phyloP scores from a whole-genome alignment of 768 basidiomycete genomes.

The Suillus brevipes region DNA sequence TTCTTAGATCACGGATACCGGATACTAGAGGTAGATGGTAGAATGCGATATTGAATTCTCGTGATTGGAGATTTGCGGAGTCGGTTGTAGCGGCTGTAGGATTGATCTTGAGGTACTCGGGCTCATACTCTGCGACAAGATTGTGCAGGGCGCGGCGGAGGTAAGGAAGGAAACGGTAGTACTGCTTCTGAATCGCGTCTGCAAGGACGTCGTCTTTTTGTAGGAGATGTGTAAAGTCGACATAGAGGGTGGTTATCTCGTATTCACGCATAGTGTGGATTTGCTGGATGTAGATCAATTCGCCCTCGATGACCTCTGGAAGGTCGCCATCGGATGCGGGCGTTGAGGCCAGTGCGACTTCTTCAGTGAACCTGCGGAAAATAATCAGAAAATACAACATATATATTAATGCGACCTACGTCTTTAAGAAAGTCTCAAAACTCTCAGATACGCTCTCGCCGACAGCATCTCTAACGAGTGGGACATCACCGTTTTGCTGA shows the following conservation, averaged over 20 bases:
- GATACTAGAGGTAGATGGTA: constrained; percentile 92
- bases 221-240: constrained; percentile 91
- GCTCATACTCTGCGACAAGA: constrained; percentile 85
- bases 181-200: constrained; percentile 89
- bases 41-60: constrained; percentile 95
- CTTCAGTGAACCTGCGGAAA: constrained; percentile 73
- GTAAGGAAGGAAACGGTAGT: constrained; percentile 96
- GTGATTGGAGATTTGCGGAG: constrained; percentile 83
- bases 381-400: not conserved
- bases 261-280: constrained; percentile 95
- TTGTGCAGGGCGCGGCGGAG: constrained; percentile 88
- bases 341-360: constrained; percentile 74
- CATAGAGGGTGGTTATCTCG: constrained; percentile 92
- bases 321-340: constrained; percentile 73
- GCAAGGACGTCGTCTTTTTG: constrained; percentile 92
- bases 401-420: constrained; percentile 50
- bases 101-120: constrained; percentile 94
- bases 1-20: constrained; percentile 90
- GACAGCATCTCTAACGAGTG: constrained; percentile 89
- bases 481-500: constrained; percentile 64
- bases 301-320: constrained; percentile 55
- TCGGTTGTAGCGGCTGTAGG: constrained; percentile 85
- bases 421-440: constrained; percentile 89
- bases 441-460: constrained; percentile 93
- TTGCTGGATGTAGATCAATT: constrained; percentile 86